Evolutionary conservation across 2,329 filamentous ascomycete species (phyloP), one percentile per base, ranked within the genome.

Genomic region (Elsinoe australis): DNA sequence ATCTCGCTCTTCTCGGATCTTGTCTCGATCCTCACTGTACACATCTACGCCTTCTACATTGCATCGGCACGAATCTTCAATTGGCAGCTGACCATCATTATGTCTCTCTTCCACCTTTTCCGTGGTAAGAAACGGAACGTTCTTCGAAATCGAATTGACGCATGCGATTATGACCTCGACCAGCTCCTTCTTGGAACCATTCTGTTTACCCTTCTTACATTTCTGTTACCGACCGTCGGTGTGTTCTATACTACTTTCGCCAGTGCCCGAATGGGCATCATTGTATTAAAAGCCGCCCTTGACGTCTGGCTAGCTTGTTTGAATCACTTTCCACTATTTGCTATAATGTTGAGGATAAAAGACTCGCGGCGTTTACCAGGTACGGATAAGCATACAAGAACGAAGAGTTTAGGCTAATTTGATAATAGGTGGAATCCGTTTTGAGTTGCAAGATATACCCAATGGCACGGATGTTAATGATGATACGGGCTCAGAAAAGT

Each of bases 201-300:
- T 51, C 73, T 98, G 15, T 98, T 98, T 62, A 96, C 92, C 0
- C 72, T 98, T 5, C 76, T 98, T 1, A 94, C 94, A 68, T 98
- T 96, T 64, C 74, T 98, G 12, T 73, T 98, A 3, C 92, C 92
- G 0, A 98, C 92, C 0, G 88, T 98, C 18, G 80, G 90, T 47
- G 92, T 98, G 34, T 98, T 96, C 64, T 98, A 98, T 61, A 74
- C 95, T 51, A 95, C 94, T 33, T 98, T 98, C 68, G 90, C 94
- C 39, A 81, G 87, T 53, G 89, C 90, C 28, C 79, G 94, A 42
- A 95, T 98, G 85, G 80, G 83, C 54, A 96, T 96, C 56, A 98
- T 98, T 54, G 83, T 83, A 9, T 71, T 96, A 53, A 98, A 96
- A 66, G 94, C 90, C 9, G 76, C 79, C 12, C 81, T 98, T 50